phyloP scores from a whole-genome alignment of 768 basidiomycete genomes.

The Mycena maculata region DNA sequence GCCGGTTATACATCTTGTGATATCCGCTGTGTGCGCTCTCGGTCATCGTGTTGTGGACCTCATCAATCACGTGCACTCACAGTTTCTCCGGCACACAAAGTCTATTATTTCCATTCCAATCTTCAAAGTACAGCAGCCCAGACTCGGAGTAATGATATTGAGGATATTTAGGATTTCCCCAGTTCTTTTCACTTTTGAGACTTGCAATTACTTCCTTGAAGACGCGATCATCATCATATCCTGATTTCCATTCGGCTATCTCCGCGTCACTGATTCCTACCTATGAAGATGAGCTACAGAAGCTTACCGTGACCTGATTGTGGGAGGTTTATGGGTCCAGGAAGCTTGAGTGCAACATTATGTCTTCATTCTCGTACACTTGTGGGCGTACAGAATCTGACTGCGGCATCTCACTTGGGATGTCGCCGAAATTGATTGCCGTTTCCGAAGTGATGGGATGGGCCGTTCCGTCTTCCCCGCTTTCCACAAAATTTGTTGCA shows the following conservation, averaged over 20 bases:
- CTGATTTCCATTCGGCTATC: slow-evolving; percentile 3
- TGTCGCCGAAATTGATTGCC: too few relatives aligned
- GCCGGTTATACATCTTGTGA: slow-evolving; percentile 38
- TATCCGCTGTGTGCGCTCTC: slow-evolving; percentile 46
- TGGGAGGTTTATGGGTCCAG: too few relatives aligned
- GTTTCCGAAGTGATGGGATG: too few relatives aligned
- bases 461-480: too few relatives aligned
- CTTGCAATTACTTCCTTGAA: neutral
- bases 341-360: too few relatives aligned
- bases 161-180: slow-evolving; percentile 12
- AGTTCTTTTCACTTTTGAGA: neutral
- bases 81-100: slow-evolving; percentile 43
- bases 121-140: slow-evolving; percentile 41
- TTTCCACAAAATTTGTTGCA: neutral
- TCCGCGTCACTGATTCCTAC: slow-evolving; percentile 5
- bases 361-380: too few relatives aligned
- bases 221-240: neutral
- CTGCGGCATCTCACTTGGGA: too few relatives aligned
- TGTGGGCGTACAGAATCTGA: too few relatives aligned
- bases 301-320: slow-evolving; percentile 21
- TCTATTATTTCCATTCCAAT: slow-evolving; percentile 34
- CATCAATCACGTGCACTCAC: slow-evolving; percentile 34
- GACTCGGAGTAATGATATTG: slow-evolving; percentile 26
- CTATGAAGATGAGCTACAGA: neutral
- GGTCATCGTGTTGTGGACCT: slow-evolving; percentile 37